phyloP scores from a whole-genome alignment of 2,329 filamentous ascomycete species.

The Coleophoma cylindrospora region DNA sequence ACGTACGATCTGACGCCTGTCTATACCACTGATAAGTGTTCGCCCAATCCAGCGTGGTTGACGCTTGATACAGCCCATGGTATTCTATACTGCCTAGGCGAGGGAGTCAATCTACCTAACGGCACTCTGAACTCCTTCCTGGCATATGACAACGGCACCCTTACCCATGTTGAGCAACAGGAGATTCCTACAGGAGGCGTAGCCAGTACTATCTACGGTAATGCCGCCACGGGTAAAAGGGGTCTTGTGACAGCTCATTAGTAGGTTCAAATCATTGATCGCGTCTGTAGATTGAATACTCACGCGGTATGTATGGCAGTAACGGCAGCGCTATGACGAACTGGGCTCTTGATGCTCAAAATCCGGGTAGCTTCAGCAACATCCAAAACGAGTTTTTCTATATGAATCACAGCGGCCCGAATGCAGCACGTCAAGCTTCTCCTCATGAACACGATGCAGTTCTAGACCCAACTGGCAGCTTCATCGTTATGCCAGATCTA shows the following conservation, averaged over 20 bases:
- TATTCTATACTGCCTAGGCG: conserved; percentile 22
- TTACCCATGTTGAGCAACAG: conserved; percentile 34
- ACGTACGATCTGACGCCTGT: conserved; percentile 13
- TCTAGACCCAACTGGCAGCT: conserved; percentile 45
- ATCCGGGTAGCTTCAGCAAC: conserved; percentile 10
- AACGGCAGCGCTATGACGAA: conserved; percentile 14
- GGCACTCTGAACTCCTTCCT: conserved; percentile 17
- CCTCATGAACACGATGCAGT: conserved; percentile 47
- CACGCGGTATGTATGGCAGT: conserved; percentile 3
- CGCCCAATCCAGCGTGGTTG: conserved; percentile 19
- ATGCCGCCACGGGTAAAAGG: conserved; percentile 15
- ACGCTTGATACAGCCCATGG: conserved; percentile 16
- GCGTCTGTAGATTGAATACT: conserved; percentile 21
- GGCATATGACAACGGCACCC: conserved; percentile 31
- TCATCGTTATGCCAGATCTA: conserved; percentile 47
- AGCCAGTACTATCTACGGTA: conserved; percentile 37
- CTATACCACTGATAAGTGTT: conserved; percentile 14
- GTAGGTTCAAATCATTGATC: conserved; percentile 26
- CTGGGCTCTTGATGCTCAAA: conserved; percentile 31
- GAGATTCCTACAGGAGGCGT: conserved; percentile 29
- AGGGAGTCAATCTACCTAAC: conserved; percentile 10
- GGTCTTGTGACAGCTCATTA: conserved; percentile 27
- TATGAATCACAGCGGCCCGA: conserved; percentile 28
- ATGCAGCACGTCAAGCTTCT: conserved; percentile 33
- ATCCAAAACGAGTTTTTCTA: conserved; percentile 37